Evolutionary conservation across 2,329 filamentous ascomycete genomes (phyloP), one percentile per base, ranked within the genome.

Genomic region (Alternaria consortialis): DNA sequence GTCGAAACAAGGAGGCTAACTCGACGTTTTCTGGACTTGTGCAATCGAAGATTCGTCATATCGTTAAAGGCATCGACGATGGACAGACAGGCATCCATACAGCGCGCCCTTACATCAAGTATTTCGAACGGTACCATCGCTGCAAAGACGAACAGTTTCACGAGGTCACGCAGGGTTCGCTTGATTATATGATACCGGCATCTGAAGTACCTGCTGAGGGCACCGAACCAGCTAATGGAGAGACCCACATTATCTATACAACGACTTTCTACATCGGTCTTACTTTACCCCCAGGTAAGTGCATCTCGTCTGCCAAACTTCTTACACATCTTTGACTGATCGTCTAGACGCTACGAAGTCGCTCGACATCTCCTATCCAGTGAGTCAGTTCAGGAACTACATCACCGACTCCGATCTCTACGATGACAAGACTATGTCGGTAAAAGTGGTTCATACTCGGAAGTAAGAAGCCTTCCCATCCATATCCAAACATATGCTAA

Each of bases 261-360:
- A 93, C 93, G 25, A 97, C 94, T 1, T 94, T 94, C 78, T 99
- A 98, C 76, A 93, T 99, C 74, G 95, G 95, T 36, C 84, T 98
- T 48, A 91, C 94, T 70, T 81, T 97, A 56, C 85, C 85, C 37
- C 86, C 90, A 83, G 90, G 92, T 93, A 85, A 76, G 87, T 82
- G 13, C 44, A 12, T 27, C 3, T 46, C 44, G 46, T 54, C 17
- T 43, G 6, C 12, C 11, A 42, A 32, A 5, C 11, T 34, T 7
- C 31, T 42, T 5, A 7, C n/a, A 31, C 8, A 32, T 27, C 25
- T 39, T 62, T 67, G 32, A 74, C 47, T 31, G 7, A 36, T 23
- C n/a, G 56, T 62, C 61, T 62, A 73, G 60, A 77, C 88, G 89
- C 86, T 58, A 86, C 87, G 62, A 92, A 89, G 81, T 87, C 87